Conservation (phyloP, 1,284 basidiomycete species). For the Rugosomyces carneus region DNA sequence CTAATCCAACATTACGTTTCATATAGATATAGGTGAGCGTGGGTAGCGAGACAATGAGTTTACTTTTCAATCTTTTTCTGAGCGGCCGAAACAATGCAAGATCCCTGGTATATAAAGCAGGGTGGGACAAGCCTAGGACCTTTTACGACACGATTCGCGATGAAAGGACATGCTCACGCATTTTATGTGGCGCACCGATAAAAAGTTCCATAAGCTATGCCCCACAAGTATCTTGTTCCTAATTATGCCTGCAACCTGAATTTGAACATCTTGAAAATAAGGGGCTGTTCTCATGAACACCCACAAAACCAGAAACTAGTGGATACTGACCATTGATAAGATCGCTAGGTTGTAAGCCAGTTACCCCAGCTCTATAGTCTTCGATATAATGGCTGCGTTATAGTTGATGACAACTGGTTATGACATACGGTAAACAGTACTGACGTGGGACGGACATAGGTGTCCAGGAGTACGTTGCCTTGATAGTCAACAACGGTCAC, state of each 20-base stretch:
- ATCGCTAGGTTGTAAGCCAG: slow-evolving; percentile 37
- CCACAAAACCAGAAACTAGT: not conserved
- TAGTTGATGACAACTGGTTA: not conserved
- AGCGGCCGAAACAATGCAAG: slow-evolving; percentile 51
- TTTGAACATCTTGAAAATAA: slow-evolving; percentile 41
- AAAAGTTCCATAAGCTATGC: slow-evolving; percentile 47
- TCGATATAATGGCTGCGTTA: slow-evolving; percentile 35
- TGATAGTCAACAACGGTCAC: slow-evolving; percentile 40
- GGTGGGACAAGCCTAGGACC: slow-evolving; percentile 49
- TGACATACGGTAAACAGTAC: slow-evolving; percentile 16
- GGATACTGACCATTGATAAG: slow-evolving; percentile 34
- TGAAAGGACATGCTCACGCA: not conserved
- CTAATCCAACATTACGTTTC: slow-evolving; percentile 41
- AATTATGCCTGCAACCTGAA: slow-evolving; percentile 37
- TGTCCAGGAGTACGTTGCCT: slow-evolving; percentile 45
- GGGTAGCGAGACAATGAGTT: slow-evolving; percentile 34
- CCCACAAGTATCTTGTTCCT: slow-evolving; percentile 48
- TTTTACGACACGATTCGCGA: slow-evolving; percentile 16
- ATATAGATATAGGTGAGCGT: slow-evolving; percentile 46
- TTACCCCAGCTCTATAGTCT: slow-evolving; percentile 42
- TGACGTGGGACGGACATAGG: slow-evolving; percentile 50
- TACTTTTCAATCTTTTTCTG: slow-evolving; percentile 38
- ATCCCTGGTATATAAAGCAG: slow-evolving; percentile 49
- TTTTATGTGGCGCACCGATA: slow-evolving; percentile 36
- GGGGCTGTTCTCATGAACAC: slow-evolving; percentile 30